Evolutionary conservation across 345 rosid species (phyloP), one percentile per base, ranked within the genome.

Genomic region (Eucalyptus pauciflora): DNA sequence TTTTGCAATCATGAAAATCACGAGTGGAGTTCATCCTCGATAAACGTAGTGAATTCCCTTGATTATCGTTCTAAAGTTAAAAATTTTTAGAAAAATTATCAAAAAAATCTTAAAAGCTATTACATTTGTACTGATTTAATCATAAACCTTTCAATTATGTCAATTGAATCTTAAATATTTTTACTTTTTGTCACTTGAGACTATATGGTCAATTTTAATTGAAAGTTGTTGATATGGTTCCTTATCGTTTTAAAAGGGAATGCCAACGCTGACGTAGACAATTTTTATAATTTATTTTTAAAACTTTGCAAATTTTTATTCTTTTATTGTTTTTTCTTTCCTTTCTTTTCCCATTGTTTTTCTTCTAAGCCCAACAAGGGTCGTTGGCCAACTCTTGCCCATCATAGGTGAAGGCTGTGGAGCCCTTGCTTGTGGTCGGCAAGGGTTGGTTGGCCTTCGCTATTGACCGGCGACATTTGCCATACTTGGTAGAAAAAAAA

Each of bases 211-310:
- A 56, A 24, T 24, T 22, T 56, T 56, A 56, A 22, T 0, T 2
- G 1, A 56, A 22, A 24, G 1, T 1, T 0, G 1, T 22, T 56
- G 3, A 56, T 56, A 56, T 24, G 1, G 2, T 24, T 10, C 3
- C 0, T 10, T 1, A 25, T 22, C 3, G 1, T 56, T 24, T 22
- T 56, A 56, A 22, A 56, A 9, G 13, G 13, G 2, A 24, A 9
- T 1, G 29, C 0, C 0, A 0, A 56, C 0, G 3, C 0, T 24
- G 0, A 51, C 0, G 1, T 51, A 51, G 6, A 25, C 1, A 56
- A 56, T 24, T 56, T 10, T 56, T 56, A 56, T 56, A 24, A 24
- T 24, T 24, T 56, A 0, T 24, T 56, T 56, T 10, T 22, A 24
- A 24, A 56, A 24, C 2, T 56, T 10, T 56, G 29, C 1, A 24